Evolutionary conservation across 805 yeast species (phyloP), one percentile per base, ranked within the genome.

Genomic region (Sugiyamaella lignohabitans): DNA sequence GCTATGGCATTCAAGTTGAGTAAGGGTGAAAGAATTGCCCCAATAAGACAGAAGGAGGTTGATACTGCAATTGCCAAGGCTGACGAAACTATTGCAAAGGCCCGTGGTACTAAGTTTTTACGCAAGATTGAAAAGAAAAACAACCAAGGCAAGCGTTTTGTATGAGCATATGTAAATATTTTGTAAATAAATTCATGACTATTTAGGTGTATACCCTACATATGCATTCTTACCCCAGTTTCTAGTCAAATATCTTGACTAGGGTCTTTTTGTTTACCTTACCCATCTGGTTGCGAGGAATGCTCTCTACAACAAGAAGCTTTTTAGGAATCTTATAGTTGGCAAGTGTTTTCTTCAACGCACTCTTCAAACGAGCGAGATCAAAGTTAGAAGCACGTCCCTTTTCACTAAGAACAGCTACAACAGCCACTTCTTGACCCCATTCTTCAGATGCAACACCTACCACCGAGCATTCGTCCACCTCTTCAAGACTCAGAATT

Each of bases 1-100:
- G 85, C 85, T 21, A 63, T 78, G 59, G 70, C 68, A 60, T 94
- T 87, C 58, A 87, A 87, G 76, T 85, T 87, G 38, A 83, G 80
- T 56, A 82, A 81, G 67, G 78, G 87, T 75, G 95, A 88, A 65
- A 75, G 87, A 29, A 53, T 55, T 38, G 72, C 73, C 49, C 78
- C 71, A 10, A 78, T 67, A 19, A 81, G 87, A 64, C 69, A 76
- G 64, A 70, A 70, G 51, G 76, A 73, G 57, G 80, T 85, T 64
- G 70, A 69, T 29, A 80, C 77, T 42, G 96, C 93, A 24, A 64
- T 86, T 57, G 76, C 67, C 39, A 71, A 74, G 51, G 80, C 77
- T 48, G 96, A 88, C 65, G 75, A 79, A 45, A 74, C 76, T 53
- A 79, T 87, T 52, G 58, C 78, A 43, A 79, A 75, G 51, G 81